A percentile compares a stretch with the other conserved stretches of the same genome.
These are phyloP conservation scores for Fusarium sp. DNA, from an alignment of 2,329 filamentous ascomycete species.

Conservation along the genomic window DNA sequence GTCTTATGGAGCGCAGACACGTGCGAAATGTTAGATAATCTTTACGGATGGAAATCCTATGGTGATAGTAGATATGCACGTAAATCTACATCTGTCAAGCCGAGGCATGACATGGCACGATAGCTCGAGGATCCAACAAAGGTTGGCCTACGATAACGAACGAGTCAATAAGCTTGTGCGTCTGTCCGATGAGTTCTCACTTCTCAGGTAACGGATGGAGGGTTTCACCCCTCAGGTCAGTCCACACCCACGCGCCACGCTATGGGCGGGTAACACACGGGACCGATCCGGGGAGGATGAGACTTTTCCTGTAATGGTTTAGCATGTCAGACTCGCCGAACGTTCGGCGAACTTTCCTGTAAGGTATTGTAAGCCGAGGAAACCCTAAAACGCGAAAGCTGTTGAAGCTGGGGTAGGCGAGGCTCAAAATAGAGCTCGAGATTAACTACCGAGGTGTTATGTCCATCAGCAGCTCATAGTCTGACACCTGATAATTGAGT, in stretches of 20 bases:
- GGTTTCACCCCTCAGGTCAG: slow-evolving; percentile 3
- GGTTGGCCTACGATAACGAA: not conserved
- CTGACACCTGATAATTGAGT: not conserved
- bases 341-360: slow-evolving; percentile 23
- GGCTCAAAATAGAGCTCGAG: not conserved
- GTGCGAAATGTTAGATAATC: slow-evolving; percentile 36
- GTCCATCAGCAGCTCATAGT: not conserved
- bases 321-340: slow-evolving; percentile 22
- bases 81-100: slow-evolving; percentile 12
- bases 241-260: slow-evolving; percentile 29
- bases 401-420: slow-evolving; percentile 3
- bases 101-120: slow-evolving; percentile 1
- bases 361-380: not conserved
- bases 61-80: not conserved
- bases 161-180: not conserved
- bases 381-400: not conserved
- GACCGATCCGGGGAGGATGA: slow-evolving; percentile 40
- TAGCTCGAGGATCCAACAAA: not conserved
- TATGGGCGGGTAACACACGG: slow-evolving; percentile 39
- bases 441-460: slow-evolving; percentile 11
- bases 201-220: not conserved
- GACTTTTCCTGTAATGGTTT: slow-evolving; percentile 29
- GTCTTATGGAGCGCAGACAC: slow-evolving; percentile 25
- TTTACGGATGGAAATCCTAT: slow-evolving; percentile 2
- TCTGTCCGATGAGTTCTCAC: not conserved